Conservation (phyloP, 345 rosid species). For the Eucalyptus marginata region DNA sequence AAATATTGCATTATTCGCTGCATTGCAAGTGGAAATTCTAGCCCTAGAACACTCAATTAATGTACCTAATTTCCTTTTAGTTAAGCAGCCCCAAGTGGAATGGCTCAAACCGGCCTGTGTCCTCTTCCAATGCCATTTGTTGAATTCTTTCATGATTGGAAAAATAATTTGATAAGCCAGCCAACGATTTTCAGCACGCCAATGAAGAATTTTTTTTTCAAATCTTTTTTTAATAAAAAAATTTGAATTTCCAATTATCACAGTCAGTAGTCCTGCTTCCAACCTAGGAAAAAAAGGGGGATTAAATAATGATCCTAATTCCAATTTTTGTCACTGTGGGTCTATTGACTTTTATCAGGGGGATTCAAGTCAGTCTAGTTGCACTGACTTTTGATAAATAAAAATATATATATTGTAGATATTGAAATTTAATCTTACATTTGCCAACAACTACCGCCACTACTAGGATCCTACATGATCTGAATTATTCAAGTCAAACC, state of each 20-base stretch:
- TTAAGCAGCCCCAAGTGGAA: not conserved
- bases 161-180: not conserved
- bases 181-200: not conserved
- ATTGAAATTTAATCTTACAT: not conserved
- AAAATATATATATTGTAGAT: not conserved
- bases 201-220: not conserved
- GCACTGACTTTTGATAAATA: not conserved
- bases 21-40: not conserved
- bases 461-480: not conserved
- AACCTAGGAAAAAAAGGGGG: not conserved
- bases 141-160: not conserved
- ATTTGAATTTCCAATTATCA: not conserved
- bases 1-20: not conserved
- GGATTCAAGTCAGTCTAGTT: not conserved
- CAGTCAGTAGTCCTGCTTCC: not conserved
- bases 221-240: not conserved
- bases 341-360: not conserved
- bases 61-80: not conserved
- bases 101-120: not conserved
- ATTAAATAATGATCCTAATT: not conserved
- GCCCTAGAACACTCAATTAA: not conserved
- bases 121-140: not conserved
- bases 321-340: not conserved
- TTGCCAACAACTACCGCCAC: not conserved
- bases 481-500: not conserved